Evolutionary conservation across 331 rosid genomes (phyloP), one percentile per base, ranked within the genome.

Genomic region (Saraca asoca): DNA sequence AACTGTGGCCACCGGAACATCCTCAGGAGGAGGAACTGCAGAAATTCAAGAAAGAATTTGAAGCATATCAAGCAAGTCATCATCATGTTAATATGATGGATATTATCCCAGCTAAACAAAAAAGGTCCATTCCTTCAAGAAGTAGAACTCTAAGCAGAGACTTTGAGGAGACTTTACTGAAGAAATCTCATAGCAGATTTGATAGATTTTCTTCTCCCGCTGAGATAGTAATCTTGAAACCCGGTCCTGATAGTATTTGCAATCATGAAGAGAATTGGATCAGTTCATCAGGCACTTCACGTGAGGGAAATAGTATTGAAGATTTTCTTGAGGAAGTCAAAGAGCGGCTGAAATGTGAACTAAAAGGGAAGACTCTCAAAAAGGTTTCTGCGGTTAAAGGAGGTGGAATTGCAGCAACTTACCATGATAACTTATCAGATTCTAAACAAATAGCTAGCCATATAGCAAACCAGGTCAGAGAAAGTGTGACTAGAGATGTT

Each of bases 11-110:
- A 20, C 81, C 82, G 59, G 99, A 88, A 44, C 99, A 94, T 87
- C 99, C 97, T 67, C 99, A 94, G 71, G 99, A 94, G 73, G 89
- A 94, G 82, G 97, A 88, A 75, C 79, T 94, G 52, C 95, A 88
- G 73, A 90, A 83, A 80, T 94, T 94, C 73, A 88, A 88, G 88
- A 90, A 81, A 79, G 99, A 94, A 72, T 94, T 88, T 75, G 99
- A 88, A 83, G 96, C 92, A 54, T 94, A 83, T 81, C 99, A 90
- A 71, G 89, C 93, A 46, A 24, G 31, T 24, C 31, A 80, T 62
- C 58, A 51, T 75, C 71, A 24, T 12, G 82, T 77, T 51, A 61
- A 75, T 70, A 53, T 17, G 33, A 61, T 71, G 73, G 84, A 75
- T 51, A 44, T 75, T 18, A 61, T 73, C 79, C 80, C 81, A 48